A percentile compares a stretch with the other conserved stretches of the same genome.
Conservation (phyloP, 2,329 filamentous ascomycete genomes). For the Chrysoporthe deuterocubensis region DNA sequence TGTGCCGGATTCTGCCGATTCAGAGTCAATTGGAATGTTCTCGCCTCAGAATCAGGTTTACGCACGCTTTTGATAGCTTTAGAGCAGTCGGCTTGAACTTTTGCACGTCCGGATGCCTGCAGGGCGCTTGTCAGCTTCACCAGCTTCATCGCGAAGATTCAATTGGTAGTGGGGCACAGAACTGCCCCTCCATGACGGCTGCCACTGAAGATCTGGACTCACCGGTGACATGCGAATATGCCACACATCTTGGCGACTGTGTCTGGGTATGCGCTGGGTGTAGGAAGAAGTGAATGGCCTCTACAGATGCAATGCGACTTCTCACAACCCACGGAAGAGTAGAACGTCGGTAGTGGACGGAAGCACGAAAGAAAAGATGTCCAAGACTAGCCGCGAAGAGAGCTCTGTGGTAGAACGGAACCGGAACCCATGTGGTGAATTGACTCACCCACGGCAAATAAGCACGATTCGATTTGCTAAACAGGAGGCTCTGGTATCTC, state of each 20-base stretch:
- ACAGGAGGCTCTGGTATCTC: constrained; percentile 7
- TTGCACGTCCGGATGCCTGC: constrained; percentile 86
- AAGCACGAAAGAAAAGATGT: constrained; percentile 16
- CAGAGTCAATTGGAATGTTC: constrained; percentile 43
- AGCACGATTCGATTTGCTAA: constrained; percentile 27
- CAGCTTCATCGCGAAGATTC: constrained; percentile 31
- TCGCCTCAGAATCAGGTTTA: constrained; percentile 34
- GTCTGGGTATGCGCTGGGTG: neutral
- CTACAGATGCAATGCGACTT: neutral
- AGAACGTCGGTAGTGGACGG: constrained; percentile 3
- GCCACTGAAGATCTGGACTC: constrained; percentile 43
- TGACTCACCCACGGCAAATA: constrained; percentile 13
- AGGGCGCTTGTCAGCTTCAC: constrained; percentile 23
- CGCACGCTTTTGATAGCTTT: constrained; percentile 91
- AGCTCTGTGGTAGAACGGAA: neutral
- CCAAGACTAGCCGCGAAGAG: constrained; percentile 5
- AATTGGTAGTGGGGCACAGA: constrained; percentile 38
- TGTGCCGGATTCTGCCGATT: constrained; percentile 78
- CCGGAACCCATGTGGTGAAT: neutral
- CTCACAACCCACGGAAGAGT: neutral
- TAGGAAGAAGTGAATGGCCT: neutral
- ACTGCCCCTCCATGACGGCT: constrained; percentile 43
- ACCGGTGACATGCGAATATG: constrained; percentile 95
- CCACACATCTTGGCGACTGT: constrained; percentile 73
- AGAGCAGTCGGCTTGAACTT: constrained; percentile 96